Evolutionary conservation across 2,329 filamentous ascomycete genomes (phyloP), one percentile per base, ranked within the genome.

Genomic region (Pestalotiopsis sp.): DNA sequence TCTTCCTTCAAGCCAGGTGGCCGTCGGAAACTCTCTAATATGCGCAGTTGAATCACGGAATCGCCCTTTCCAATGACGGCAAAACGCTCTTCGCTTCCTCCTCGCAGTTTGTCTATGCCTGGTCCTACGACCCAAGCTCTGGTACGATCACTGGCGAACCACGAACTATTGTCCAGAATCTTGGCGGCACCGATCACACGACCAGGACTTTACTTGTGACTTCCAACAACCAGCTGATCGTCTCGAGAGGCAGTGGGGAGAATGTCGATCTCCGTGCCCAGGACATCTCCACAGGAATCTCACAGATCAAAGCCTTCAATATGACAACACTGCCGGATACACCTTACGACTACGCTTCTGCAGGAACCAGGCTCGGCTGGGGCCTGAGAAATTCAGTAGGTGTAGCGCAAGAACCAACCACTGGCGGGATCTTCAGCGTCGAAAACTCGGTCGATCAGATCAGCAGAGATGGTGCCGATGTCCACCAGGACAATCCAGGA

Each of bases 351-450:
- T 89, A 83, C 61, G 81, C 84, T 48, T 71, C 79, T 78, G 69
- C 86, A n/a, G 86, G 86, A 2, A 70, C 74, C 6, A 72, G 85
- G 0, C 78, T 88, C 2, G 86, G 90, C 17, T 94, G 91, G 90
- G 92, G 92, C 9, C 81, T 94, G 65, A 84, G 91, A 40, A 94
- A 94, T 76, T 89, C 89, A 0, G 91, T 93, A 4, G 91, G 91
- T 20, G 80, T 94, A 4, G 89, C 82, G 14, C 90, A 92, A 76
- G 83, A 92, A 66, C 85, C 84, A 1, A 67, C 71, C 5, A 81
- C 80, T 0, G 86, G 85, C 39, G 84, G 81, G 20, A 80, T 88
- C 69, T 88, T 83, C 78, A 82, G 81, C 35, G 89, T 94, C 9
- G 91, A 94, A 78, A 94, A 93, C 77, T 90, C 87, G 3, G 88